These are phyloP conservation scores for Wallacemonas sp. DNA, from an alignment of 208 protist species.

Conservation along the genomic window DNA sequence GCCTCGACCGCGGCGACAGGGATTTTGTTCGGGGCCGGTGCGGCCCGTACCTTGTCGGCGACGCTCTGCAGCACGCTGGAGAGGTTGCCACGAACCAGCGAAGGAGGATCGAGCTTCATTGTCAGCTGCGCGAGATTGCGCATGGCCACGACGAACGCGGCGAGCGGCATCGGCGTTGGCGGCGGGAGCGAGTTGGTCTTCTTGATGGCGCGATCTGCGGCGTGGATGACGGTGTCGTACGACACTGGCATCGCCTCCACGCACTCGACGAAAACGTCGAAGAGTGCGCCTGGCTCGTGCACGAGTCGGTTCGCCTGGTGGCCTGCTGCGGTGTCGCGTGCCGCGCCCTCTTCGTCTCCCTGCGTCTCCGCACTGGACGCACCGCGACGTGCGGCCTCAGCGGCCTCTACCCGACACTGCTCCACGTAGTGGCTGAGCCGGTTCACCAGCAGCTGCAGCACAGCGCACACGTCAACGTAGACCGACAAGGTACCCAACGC, in stretches of 20 bases:
- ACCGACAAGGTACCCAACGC: constrained; percentile 56
- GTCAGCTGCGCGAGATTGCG: constrained; percentile 20
- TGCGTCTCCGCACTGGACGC: too few relatives aligned
- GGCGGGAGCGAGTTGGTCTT: constrained; percentile 23
- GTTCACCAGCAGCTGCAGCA: constrained; percentile 89
- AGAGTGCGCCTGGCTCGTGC: constrained; percentile 13
- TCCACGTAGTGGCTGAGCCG: constrained; percentile 83
- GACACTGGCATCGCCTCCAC: constrained; percentile 34
- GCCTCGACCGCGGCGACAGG: constrained; percentile 23
- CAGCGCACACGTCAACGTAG: constrained; percentile 89
- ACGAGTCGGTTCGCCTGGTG: constrained; percentile 35
- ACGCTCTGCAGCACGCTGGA: constrained; percentile 34
- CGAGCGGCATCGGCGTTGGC: constrained; percentile 32
- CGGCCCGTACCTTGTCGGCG: constrained; percentile 22
- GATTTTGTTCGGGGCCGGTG: constrained; percentile 8
- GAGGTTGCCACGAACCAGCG: constrained; percentile 14
- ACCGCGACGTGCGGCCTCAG: not conserved
- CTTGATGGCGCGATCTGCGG: constrained; percentile 24
- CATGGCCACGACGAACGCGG: constrained; percentile 49
- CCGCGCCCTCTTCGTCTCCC: not conserved
- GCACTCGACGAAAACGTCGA: constrained; percentile 45
- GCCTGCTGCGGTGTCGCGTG: constrained; percentile 13
- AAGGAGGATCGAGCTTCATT: constrained; percentile 16
- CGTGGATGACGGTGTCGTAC: constrained; percentile 13
- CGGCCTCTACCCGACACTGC: constrained; percentile 22